Evolutionary conservation across 2,329 filamentous ascomycete species (phyloP), one percentile per base, ranked within the genome.

Genomic region (Arthrobotrys conoides): DNA sequence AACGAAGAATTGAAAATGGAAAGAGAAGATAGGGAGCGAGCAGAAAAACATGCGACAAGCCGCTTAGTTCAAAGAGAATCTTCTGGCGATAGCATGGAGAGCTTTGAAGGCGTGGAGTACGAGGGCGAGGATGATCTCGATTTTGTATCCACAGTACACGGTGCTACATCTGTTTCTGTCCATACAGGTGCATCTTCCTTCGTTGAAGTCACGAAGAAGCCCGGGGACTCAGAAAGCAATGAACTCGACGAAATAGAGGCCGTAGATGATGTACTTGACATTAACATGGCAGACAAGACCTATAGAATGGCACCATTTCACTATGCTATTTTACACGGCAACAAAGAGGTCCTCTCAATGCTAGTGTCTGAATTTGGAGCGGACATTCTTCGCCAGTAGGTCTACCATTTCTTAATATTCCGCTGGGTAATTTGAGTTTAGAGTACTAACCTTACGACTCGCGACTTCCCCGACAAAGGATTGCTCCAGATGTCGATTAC

Each of bases 281-380:
- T 94, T 76, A 91, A 96, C 80, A 88, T 91, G 0, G 83, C 92
- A n/a, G 89, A 92, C 0, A 96, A 93, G 93, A 93, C 96, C 81
- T 70, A 80, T 27, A 51, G 63, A 5, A 80, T 82, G 78, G 66
- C 81, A 10, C 90, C 93, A 0, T 86, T 96, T 2, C 93, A 97
- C 83, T 87, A 94, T 30, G 93, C 93, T 5, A 93, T 96, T 77
- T 83, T 92, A 0, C 88, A 89, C 73, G 93, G 92, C 0, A 90
- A 96, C 80, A 85, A 88, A 33, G 88, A 91, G 3, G 88, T 90
- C 12, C 92, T 95, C 14, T 89, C 90, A 71, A 84, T 89, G 30
- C 88, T 97, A 49, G 87, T 87, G 0, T 82, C 85, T 76, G 86
- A 91, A 79, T 96, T 93, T 82, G 93, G 92, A 6, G 92, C 93